Conservation (phyloP, 2,329 filamentous ascomycete genomes). For the Fusarium sp. region DNA sequence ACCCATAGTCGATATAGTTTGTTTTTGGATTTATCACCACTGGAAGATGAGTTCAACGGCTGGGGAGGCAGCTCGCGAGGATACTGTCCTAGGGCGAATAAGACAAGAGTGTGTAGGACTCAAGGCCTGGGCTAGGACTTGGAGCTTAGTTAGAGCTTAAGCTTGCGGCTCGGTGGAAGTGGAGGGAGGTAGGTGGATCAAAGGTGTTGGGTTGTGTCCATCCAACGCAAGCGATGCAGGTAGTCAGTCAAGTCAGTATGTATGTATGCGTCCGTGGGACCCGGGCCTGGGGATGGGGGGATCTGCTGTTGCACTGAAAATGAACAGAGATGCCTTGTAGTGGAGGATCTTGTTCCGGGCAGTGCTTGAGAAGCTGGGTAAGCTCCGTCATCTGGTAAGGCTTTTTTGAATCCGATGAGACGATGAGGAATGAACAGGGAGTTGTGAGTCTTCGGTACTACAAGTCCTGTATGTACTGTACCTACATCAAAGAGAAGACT, state of each 20-base stretch:
- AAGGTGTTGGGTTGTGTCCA: constrained; percentile 1
- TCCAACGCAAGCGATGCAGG: constrained; percentile 12
- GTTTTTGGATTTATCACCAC: constrained; percentile 32
- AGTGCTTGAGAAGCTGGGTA: neutral
- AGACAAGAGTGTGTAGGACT: constrained; percentile 43
- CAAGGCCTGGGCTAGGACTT: constrained; percentile 41
- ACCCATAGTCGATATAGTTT: constrained; percentile 37
- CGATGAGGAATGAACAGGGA: neutral
- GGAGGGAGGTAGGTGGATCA: neutral
- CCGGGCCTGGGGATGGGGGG: neutral
- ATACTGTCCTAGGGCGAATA: constrained; percentile 41
- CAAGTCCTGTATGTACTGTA: neutral
- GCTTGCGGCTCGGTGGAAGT: constrained; percentile 36
- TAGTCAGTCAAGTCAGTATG: neutral
- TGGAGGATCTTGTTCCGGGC: neutral
- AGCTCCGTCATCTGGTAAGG: neutral
- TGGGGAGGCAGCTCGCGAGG: constrained; percentile 41
- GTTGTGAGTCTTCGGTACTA: neutral
- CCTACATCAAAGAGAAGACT: neutral
- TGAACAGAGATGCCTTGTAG: neutral
- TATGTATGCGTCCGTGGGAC: neutral
- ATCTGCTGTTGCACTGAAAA: neutral
- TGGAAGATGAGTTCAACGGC: constrained; percentile 4
- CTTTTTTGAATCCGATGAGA: neutral
- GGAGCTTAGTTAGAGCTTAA: constrained; percentile 28